Percentiles rank a stretch among this genome's conserved stretches.
Conservation (phyloP, 345 rosid species). For the Balakata baccata region DNA sequence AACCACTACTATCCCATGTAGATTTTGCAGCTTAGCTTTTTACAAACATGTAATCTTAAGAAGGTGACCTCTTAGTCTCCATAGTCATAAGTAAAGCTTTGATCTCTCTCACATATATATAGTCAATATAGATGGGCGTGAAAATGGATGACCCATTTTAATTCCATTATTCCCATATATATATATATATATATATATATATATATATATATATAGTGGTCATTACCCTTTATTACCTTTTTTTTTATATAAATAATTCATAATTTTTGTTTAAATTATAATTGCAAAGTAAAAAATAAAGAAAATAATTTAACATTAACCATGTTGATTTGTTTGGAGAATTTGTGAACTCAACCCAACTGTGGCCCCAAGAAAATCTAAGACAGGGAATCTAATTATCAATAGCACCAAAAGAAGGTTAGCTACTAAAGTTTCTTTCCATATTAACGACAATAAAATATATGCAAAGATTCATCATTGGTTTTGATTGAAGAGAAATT, state of each 20-base stretch:
- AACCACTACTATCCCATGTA: slow-evolving; percentile 38
- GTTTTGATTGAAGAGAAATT: slow-evolving; percentile 26
- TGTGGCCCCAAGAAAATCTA: slow-evolving; percentile 36
- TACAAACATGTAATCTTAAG: slow-evolving; percentile 39
- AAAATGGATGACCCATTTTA: slow-evolving; percentile 31
- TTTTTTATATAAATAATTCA: too few species aligned
- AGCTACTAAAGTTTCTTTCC: slow-evolving; percentile 24
- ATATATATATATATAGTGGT: slow-evolving; percentile 27
- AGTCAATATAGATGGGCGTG: slow-evolving; percentile 49
- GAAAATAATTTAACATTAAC: background rate
- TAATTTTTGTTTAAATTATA: too few species aligned
- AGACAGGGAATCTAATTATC: slow-evolving; percentile 43
- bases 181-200: too few species aligned
- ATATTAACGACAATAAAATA: slow-evolving; percentile 15
- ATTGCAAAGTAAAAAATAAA: background rate
- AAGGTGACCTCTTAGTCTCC: slow-evolving; percentile 34
- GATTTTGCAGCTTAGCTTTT: slow-evolving; percentile 47
- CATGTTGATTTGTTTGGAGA: too few species aligned
- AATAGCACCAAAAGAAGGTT: slow-evolving; percentile 26
- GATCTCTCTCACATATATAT: slow-evolving; percentile 3
- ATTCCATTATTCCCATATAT: slow-evolving; percentile 13
- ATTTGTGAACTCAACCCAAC: background rate
- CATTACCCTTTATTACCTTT: slow-evolving; percentile 29
- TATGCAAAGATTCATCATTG: slow-evolving; percentile 29
- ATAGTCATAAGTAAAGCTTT: slow-evolving; percentile 37